Evolutionary conservation across 495 filamentous ascomycete species (phyloP).

Genomic region (Pyrenopolyporus hunteri): DNA sequence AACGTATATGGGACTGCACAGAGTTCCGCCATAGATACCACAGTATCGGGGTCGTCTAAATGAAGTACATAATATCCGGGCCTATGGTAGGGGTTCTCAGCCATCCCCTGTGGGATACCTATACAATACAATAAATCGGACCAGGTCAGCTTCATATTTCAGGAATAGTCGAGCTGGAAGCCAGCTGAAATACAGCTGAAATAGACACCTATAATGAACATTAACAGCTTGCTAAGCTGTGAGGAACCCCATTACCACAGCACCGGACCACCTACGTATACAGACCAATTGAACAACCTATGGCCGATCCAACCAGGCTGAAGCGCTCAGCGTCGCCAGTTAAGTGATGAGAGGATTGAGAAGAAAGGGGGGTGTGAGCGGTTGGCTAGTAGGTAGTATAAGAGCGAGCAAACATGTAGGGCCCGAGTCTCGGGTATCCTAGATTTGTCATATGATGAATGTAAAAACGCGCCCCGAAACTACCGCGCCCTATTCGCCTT

Average conservation of each 20-base stretch:
- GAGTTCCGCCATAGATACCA: too few relatives aligned
- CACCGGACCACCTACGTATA: not conserved
- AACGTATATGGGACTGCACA: too few relatives aligned
- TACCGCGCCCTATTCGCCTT: conserved; percentile 23
- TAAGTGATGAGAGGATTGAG: conserved; percentile 21
- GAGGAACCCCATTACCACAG: conserved; percentile 12
- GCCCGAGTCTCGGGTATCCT: conserved; percentile 15
- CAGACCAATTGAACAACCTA: not conserved
- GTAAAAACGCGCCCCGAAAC: conserved; percentile 31
- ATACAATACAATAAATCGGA: conserved; percentile 1
- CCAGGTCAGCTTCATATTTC: conserved; percentile 11
- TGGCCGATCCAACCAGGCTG: conserved; percentile 14
- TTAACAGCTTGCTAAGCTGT: conserved; percentile 15
- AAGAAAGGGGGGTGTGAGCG: conserved; percentile 1
- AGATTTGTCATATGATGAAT: conserved; percentile 12
- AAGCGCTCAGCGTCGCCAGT: conserved; percentile 14
- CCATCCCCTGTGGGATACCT: too few relatives aligned
- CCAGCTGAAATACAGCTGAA: conserved; percentile 15
- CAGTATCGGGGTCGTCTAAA: too few relatives aligned
- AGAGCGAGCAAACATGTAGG: too few relatives aligned
- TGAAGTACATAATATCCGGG: too few relatives aligned
- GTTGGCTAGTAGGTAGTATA: too few relatives aligned
- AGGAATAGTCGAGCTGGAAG: not conserved
- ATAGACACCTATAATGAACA: too few relatives aligned
- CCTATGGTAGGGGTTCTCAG: too few relatives aligned